Base-by-base conservation (phyloP, 148 eudicot genomes). In the Fagopyrum esculentum region DNA sequence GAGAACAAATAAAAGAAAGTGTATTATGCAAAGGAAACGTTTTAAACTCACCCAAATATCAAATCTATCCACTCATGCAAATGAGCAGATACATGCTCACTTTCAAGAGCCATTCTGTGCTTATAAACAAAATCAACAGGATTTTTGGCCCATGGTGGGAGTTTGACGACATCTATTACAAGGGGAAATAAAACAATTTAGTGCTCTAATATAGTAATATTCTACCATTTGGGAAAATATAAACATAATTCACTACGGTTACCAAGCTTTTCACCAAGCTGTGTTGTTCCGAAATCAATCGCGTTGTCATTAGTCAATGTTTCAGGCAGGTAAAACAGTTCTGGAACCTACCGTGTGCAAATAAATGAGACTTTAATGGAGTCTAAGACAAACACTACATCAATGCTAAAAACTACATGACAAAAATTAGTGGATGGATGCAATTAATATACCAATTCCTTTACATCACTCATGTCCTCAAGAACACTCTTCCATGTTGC, bases 11-110 rank as follows among this genome's bases (percentile, higher is more conserved):
- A 66, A 50, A 30, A 6, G 15, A 16, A 15, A 51, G 64, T 73
- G 13, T 6, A 73, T 13, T 7, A 26, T 9, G 5, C 49, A n/a
- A 47, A 44, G 29, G 54, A 74, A 43, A 22, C 59, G 60, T 83
- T 84, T 15, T n/a, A 26, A 49, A 66, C 60, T 76, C 49, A 96
- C 99, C 99, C 99, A 83, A 96, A 96, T 83, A 92, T 88, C 75
- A 96, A 96, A 83, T 96, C 99, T 82, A 96, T 85, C 99, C 99
- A 96, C 79, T 96, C 98, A 79, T 96, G 99, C 83, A 96, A 86
- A 88, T 96, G 99, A 72, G 90, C 88, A 77, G 99, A 96, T 75
- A 92, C 97, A 81, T 92, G 90, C 83, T 92, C 99, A 83, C 99
- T 92, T 87, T 96, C 99, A 54, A 96, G 98, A 52, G 98, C 99